A percentile compares a stretch with the other conserved stretches of the same genome.
Evolutionary conservation across 148 eudicot genomes (phyloP).

Genomic region (Rhododendron kiyosumense): DNA sequence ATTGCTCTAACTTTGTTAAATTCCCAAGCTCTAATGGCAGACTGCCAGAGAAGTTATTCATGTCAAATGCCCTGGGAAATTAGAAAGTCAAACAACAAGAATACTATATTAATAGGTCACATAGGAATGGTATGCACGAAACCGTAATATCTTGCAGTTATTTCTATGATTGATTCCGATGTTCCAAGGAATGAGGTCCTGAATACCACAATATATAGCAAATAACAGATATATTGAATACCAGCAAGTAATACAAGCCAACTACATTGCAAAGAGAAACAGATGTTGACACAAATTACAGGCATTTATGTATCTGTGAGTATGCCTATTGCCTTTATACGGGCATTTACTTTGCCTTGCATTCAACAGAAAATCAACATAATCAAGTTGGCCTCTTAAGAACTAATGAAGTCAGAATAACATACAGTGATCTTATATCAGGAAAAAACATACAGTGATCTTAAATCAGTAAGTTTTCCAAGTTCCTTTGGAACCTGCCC

Average conservation of each 20-base stretch:
- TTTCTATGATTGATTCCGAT: background rate
- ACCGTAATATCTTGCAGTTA: background rate
- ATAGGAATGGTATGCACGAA: background rate
- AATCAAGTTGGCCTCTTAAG: background rate
- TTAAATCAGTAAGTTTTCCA: background rate
- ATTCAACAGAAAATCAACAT: background rate
- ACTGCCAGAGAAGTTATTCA: conserved; percentile 67
- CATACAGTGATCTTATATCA: background rate
- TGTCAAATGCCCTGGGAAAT: conserved; percentile 43
- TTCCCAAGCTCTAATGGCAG: conserved; percentile 73
- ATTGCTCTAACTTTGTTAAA: conserved; percentile 37
- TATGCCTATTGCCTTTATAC: conserved; percentile 16
- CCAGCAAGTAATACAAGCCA: too few relatives aligned
- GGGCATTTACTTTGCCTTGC: conserved; percentile 11
- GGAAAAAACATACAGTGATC: background rate
- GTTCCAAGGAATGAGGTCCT: background rate
- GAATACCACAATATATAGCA: background rate
- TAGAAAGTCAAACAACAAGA: background rate
- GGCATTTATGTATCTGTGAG: background rate
- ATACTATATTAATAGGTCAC: background rate
- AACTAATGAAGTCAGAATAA: background rate
- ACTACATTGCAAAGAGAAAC: background rate
- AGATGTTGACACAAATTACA: too few relatives aligned
- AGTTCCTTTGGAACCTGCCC: background rate
- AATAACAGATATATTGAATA: too few relatives aligned